Evolutionary conservation across 1,284 basidiomycete species (phyloP), one percentile per base, ranked within the genome.

Genomic region (Trichosporon faecale): DNA sequence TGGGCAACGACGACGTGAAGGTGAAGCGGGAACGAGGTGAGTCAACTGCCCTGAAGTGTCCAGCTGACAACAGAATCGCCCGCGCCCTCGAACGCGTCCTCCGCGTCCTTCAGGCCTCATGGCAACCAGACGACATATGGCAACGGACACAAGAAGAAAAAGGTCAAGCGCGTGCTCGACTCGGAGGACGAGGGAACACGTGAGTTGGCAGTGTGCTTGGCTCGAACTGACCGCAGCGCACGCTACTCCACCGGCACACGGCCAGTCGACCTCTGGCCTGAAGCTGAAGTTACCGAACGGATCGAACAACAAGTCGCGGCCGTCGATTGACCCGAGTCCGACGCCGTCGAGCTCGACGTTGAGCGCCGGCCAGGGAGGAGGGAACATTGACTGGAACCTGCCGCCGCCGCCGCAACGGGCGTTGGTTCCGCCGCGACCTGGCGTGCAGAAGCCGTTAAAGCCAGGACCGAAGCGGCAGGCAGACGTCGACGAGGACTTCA

Each of bases 401-500:
- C 78, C 79, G 11, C 66, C 75, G 23, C 64, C 71, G 3, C 78
- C 79, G 0, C 72, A 77, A 4, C 77, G 80, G 8, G 76, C 87
- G 12, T 85, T 92, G 23, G 84, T 93, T 2, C 87, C 89, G 0
- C 80, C 86, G 16, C 89, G 90, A 37, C 91, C 91, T 0, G 87
- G 88, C 46, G 85, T 90, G 74, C 88, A 88, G 60, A 86, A 88
- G 67, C 86, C 89, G 31, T 89, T 91, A n/a, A 85, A 88, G 71
- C 87, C 92, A 4, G 90, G 91, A 3, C 93, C 94, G 2, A 91
- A 90, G 78, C 90, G 89, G 73, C 89, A 93, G 63, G 88, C 86
- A 11, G 91, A 94, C 66, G 93, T 96, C 23, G 87, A 80, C 69
- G 92, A 94, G 70, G 94, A 96, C 82, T 95, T 93, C 77, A 93